These are phyloP conservation scores for Salvia sclarea DNA, from an alignment of 305 asterid genomes.

Conservation along the genomic window DNA sequence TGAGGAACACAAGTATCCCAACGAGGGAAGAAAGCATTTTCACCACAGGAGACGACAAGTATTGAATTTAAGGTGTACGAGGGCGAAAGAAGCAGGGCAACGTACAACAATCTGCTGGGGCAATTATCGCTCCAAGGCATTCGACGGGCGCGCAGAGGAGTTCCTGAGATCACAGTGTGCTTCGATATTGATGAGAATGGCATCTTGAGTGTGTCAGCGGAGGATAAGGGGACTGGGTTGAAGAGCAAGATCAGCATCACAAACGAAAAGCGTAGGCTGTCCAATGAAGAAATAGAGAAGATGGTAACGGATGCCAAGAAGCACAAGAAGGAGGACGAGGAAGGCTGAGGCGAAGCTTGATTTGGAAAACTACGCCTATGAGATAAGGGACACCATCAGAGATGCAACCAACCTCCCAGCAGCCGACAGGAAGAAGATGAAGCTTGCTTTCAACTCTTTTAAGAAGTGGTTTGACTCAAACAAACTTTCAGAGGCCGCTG, in stretches of 20 bases:
- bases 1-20: slow-evolving; percentile 58
- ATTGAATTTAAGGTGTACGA: slow-evolving; percentile 51
- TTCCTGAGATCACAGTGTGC: too few relatives aligned
- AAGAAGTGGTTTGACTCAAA: slow-evolving; percentile 53
- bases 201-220: too few relatives aligned
- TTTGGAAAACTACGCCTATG: slow-evolving; percentile 23
- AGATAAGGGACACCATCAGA: slow-evolving; percentile 56
- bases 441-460: slow-evolving; percentile 48
- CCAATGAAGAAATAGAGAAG: slow-evolving; percentile 17
- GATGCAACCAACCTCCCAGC: slow-evolving; percentile 50
- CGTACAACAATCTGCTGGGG: slow-evolving; percentile 57
- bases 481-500: slow-evolving; percentile 50
- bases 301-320: slow-evolving; percentile 60
- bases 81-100: slow-evolving; percentile 58
- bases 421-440: slow-evolving; percentile 52
- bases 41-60: slow-evolving; percentile 54
- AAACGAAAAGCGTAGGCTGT: too few relatives aligned
- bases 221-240: too few relatives aligned
- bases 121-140: neutral
- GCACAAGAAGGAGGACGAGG: slow-evolving; percentile 58
- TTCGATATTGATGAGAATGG: too few relatives aligned
- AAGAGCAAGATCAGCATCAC: too few relatives aligned
- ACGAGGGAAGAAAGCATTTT: slow-evolving; percentile 51
- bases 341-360: slow-evolving; percentile 57
- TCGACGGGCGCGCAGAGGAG: too few relatives aligned